phyloP scores from a whole-genome alignment of 176 grass and related monocot species.

The Panicum miliaceum region DNA sequence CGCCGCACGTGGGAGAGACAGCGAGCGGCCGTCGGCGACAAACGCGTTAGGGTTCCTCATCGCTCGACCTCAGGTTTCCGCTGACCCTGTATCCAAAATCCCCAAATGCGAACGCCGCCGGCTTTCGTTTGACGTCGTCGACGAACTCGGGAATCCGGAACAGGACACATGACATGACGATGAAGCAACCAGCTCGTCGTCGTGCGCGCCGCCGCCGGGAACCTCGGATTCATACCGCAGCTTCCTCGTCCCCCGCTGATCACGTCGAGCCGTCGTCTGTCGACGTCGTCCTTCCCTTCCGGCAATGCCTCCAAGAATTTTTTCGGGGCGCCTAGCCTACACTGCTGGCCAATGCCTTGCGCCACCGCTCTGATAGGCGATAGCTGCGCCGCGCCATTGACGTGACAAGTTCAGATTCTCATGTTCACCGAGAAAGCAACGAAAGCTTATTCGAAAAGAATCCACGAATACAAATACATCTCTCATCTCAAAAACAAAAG shows the following conservation, averaged over 20 bases:
- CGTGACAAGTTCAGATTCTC: conserved; percentile 3
- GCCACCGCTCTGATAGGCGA: not conserved
- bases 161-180: too few relatives aligned
- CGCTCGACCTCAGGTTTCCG: too few relatives aligned
- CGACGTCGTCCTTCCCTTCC: not conserved
- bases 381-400: not conserved
- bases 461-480: not conserved
- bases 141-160: too few relatives aligned
- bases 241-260: not conserved
- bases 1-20: too few relatives aligned
- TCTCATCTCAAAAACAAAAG: not conserved
- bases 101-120: too few relatives aligned
- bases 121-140: too few relatives aligned
- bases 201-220: not conserved
- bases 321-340: too few relatives aligned
- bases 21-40: too few relatives aligned
- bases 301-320: not conserved
- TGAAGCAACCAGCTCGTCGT: too few relatives aligned
- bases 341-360: not conserved
- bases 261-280: not conserved
- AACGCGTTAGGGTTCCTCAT: too few relatives aligned
- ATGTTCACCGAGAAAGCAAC: not conserved
- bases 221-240: not conserved
- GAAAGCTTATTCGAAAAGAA: not conserved
- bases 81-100: too few relatives aligned